A percentile compares a stretch with the other conserved stretches of the same genome.
phyloP scores from a whole-genome alignment of 805 yeast species.

The Yarrowia sp. region DNA sequence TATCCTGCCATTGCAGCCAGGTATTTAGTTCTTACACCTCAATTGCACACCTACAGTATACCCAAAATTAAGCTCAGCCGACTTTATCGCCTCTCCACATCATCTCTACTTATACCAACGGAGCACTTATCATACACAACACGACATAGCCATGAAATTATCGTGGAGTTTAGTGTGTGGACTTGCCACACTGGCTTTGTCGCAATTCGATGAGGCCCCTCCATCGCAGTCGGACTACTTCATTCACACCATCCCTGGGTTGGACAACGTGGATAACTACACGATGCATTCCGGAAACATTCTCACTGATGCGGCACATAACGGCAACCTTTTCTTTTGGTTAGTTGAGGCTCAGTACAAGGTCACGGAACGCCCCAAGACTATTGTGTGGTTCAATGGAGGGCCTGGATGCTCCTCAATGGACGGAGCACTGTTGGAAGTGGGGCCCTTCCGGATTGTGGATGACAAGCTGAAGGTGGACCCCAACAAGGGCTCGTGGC shows the following conservation, averaged over 20 bases:
- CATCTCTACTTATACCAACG: neutral
- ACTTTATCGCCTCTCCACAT: neutral
- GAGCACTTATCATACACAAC: neutral
- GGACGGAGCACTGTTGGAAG: constrained; percentile 94
- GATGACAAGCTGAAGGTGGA: constrained; percentile 43
- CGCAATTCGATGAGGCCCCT: neutral
- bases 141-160: neutral
- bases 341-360: constrained; percentile 46
- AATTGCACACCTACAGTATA: too few species aligned
- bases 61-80: neutral
- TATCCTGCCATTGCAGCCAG: too few species aligned
- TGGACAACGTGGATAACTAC: constrained; percentile 20
- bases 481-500: constrained; percentile 79
- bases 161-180: constrained; percentile 1
- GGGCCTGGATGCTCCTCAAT: constrained; percentile 98
- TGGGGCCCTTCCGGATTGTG: constrained; percentile 78
- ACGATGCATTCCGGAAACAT: constrained; percentile 51
- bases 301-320: constrained; percentile 51
- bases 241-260: neutral
- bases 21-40: too few species aligned
- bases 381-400: constrained; percentile 87
- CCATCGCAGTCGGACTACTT: constrained; percentile 21
- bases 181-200: neutral
- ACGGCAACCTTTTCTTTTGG: constrained; percentile 76
- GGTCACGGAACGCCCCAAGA: constrained; percentile 43